Evolutionary conservation across 352 stramenopile species (phyloP).

Genomic region (Globisporangium echinulatum): DNA sequence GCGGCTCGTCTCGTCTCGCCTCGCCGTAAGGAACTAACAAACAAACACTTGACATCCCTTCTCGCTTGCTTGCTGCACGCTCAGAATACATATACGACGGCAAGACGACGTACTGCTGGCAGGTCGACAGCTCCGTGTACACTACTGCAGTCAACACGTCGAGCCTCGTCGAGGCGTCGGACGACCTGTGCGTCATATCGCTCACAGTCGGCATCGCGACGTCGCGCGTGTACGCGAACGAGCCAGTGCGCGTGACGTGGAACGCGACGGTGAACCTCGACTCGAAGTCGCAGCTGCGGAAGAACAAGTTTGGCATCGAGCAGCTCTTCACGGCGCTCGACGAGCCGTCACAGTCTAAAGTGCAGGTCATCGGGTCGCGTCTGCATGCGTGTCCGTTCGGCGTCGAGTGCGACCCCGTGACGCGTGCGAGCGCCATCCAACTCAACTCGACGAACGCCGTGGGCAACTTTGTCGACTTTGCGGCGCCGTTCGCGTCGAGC

Average conservation of each 20-base stretch:
- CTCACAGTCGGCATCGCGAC: slow-evolving; percentile 40
- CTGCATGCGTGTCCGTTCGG: slow-evolving; percentile 41
- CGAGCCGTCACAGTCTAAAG: slow-evolving; percentile 43
- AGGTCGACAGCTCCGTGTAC: slow-evolving; percentile 49
- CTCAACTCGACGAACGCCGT: slow-evolving; percentile 44
- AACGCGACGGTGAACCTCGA: slow-evolving; percentile 46
- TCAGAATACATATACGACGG: slow-evolving; percentile 26
- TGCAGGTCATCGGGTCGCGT: slow-evolving; percentile 47
- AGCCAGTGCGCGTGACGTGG: slow-evolving; percentile 58
- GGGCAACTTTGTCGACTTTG: slow-evolving; percentile 45
- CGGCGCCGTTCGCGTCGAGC: slow-evolving; percentile 43
- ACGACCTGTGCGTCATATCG: slow-evolving; percentile 41
- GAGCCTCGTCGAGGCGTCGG: slow-evolving; percentile 27
- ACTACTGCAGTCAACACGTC: slow-evolving; percentile 37
- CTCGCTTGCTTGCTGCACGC: not conserved
- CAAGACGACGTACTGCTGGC: slow-evolving; percentile 55
- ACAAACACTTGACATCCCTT: not conserved
- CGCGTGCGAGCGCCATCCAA: slow-evolving; percentile 26
- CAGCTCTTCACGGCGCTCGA: slow-evolving; percentile 39
- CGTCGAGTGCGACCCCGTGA: slow-evolving; percentile 51
- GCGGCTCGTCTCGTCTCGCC: not conserved
- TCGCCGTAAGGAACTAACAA: too few relatives aligned
- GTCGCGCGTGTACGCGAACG: slow-evolving; percentile 41
- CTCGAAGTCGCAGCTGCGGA: slow-evolving; percentile 20
- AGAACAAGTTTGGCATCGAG: slow-evolving; percentile 43